Evolutionary conservation across 2,329 filamentous ascomycete genomes (phyloP).

Genomic region (Aspergillus calidoustus): DNA sequence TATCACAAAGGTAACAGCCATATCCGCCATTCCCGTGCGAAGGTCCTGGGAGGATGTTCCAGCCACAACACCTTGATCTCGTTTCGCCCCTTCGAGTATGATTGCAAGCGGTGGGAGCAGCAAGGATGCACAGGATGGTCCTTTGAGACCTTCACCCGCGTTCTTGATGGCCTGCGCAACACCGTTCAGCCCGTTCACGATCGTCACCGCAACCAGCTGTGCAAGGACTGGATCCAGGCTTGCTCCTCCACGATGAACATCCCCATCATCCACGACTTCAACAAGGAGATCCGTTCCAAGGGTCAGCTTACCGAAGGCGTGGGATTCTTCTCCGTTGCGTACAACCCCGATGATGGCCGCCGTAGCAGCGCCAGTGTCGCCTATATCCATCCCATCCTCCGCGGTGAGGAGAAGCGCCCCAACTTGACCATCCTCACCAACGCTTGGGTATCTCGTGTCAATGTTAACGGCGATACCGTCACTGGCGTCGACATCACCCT

Average conservation of each 20-base stretch:
- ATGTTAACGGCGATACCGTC: slow-evolving; percentile 71
- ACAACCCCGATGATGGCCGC: slow-evolving; percentile 85
- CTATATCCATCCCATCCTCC: slow-evolving; percentile 89
- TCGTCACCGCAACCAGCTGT: slow-evolving; percentile 86
- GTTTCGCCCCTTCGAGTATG: slow-evolving; percentile 88
- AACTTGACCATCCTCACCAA: slow-evolving; percentile 88
- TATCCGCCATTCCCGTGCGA: slow-evolving; percentile 89
- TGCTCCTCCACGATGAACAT: slow-evolving; percentile 80
- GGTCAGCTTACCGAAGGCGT: slow-evolving; percentile 76
- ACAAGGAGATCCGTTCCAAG: slow-evolving; percentile 75
- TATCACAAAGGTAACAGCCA: slow-evolving; percentile 72
- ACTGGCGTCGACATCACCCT: slow-evolving; percentile 75
- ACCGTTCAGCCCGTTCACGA: slow-evolving; percentile 87
- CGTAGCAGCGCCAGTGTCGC: slow-evolving; percentile 87
- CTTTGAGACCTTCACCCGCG: slow-evolving; percentile 80
- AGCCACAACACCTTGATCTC: slow-evolving; percentile 94
- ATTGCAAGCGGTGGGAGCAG: slow-evolving; percentile 81
- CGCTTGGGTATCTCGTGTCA: slow-evolving; percentile 83
- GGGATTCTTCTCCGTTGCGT: slow-evolving; percentile 88
- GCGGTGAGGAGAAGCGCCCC: slow-evolving; percentile 77
- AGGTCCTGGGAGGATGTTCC: slow-evolving; percentile 90
- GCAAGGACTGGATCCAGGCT: slow-evolving; percentile 84
- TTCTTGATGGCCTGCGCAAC: slow-evolving; percentile 83
- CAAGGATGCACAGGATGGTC: slow-evolving; percentile 84
- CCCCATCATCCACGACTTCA: slow-evolving; percentile 83